Evolutionary conservation across 331 rosid genomes (phyloP), one percentile per base, ranked within the genome.

Genomic region (Malus hybrid): DNA sequence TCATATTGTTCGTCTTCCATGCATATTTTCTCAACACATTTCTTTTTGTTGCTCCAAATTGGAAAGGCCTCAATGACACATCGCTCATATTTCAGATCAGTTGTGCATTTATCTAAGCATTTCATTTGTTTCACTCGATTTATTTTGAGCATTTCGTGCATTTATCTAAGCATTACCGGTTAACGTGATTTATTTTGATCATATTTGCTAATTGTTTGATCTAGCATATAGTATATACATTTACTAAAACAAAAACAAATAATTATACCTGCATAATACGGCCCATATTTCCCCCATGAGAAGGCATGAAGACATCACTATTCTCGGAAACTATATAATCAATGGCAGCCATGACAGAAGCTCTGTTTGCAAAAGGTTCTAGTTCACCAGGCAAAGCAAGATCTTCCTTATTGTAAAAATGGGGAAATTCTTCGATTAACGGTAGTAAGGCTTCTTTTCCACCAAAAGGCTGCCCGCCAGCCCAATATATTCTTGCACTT

Each of bases 211-310:
- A 15, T 39, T 28, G 16, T 26, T 62, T 62, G 5, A 29, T 62
- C 66, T 28, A 12, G 34, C 34, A 13, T 11, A 61, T 13, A 58
- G 16, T 61, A 61, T 30, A 6, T 61, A n/a, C 55, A 58, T 58
- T 12, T 58, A 24, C 12, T 26, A 14, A 62, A 28, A 28, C 66
- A 4, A 1, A 62, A 28, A 62, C n/a, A 0, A 62, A 64, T 4
- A 65, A 39, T n/a, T 14, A 81, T 83, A 91, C 99, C 97, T 94
- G 99, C 71, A 95, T 66, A 5, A 96, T 97, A 72, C 90, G 99
- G 50, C 97, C 99, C 99, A 95, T 95, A 44, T 95, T 95, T 81
- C 99, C 99, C n/a, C 97, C 99, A 84, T 95, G 99, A 67, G 97
- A 92, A 32, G 99, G 97, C 97, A 95, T 89, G 93, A 95, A 95